Conservation (phyloP, 2,329 filamentous ascomycete genomes). For the Aspergillus japonicus region DNA sequence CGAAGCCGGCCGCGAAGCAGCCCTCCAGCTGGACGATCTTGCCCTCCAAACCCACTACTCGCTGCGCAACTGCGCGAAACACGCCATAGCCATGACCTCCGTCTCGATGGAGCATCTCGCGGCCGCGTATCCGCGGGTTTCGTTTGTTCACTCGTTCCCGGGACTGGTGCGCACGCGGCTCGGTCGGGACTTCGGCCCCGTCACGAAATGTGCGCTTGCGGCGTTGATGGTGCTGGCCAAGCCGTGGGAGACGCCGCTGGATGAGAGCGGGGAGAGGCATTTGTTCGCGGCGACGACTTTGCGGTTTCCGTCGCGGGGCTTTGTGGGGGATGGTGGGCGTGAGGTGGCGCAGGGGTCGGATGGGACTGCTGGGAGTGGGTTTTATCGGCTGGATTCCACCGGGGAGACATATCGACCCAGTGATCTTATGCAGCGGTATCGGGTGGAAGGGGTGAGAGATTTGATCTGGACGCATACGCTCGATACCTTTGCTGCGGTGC, state of each 20-base stretch:
- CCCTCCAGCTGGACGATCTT: slow-evolving; percentile 1
- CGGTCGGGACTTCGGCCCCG: background rate
- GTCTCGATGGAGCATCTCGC: slow-evolving; percentile 1
- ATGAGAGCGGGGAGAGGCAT: slow-evolving; percentile 11
- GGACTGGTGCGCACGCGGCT: slow-evolving; percentile 5
- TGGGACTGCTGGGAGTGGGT: background rate
- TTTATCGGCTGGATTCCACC: background rate
- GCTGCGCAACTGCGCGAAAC: background rate
- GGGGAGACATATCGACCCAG: background rate
- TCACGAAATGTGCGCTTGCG: background rate
- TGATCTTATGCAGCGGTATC: background rate
- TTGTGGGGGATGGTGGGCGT: no score
- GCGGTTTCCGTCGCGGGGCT: background rate
- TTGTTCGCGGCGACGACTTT: slow-evolving; percentile 2
- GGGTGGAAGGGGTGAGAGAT: background rate
- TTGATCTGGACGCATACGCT: background rate
- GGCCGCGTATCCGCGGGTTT: background rate
- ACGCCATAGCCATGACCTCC: slow-evolving; percentile 7
- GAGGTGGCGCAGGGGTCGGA: background rate
- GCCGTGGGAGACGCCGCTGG: slow-evolving; percentile 8
- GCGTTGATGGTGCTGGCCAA: background rate
- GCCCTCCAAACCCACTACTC: background rate
- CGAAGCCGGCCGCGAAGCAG: slow-evolving; percentile 2
- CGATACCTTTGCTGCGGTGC: background rate
- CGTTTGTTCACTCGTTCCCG: background rate